Base-by-base conservation (phyloP, 2,329 filamentous ascomycete species). In the Aaosphaeria arxii region DNA sequence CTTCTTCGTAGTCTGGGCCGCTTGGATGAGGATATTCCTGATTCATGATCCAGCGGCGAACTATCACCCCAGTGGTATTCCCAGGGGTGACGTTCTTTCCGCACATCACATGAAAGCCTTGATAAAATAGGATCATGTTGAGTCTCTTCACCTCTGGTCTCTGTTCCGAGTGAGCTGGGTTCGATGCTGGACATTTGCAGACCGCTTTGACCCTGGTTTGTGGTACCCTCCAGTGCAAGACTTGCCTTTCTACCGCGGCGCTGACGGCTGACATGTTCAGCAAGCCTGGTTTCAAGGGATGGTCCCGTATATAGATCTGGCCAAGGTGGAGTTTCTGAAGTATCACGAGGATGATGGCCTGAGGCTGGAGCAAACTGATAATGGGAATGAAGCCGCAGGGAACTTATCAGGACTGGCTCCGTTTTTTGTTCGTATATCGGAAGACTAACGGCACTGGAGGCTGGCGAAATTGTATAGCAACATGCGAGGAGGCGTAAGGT, bases 301-400 rank as follows among this genome's bases (percentile, higher is more conserved):
- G 53, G 54, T 3, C 58, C 58, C 1, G 30, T 39, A 42, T 56
- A 59, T 9, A 61, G 47, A 1, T 52, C 57, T 1, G 59, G 61
- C 57, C 59, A 62, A 11, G 55, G 32, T 3, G 50, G 46, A 0
- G 49, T 51, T 43, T 62, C 58, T 0, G 62, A 62, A 11, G 54
- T 42, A 11, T 56, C 48, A 5, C 57, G 57, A 24, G 62, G 56
- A 31, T 64, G 59, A 28, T 64, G 51, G 5, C 62, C 61, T 13
- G 61, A 53, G 3, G 62, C 59, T 33, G 62, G 63, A 30, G 58
- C 49, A 28, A 57, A 55, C 5, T 53, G 55, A 44, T 54, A 50
- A 6, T 50, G 49, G 6, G 54, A 48, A 46, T 59, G 59, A 11
- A 59, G 46, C 7, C 46, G 50, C 24, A 64, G 45, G 4, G 55